These are phyloP conservation scores for Mortierella sp. DNA, from an alignment of 371 early-diverging fungal genomes.

Conservation along the genomic window DNA sequence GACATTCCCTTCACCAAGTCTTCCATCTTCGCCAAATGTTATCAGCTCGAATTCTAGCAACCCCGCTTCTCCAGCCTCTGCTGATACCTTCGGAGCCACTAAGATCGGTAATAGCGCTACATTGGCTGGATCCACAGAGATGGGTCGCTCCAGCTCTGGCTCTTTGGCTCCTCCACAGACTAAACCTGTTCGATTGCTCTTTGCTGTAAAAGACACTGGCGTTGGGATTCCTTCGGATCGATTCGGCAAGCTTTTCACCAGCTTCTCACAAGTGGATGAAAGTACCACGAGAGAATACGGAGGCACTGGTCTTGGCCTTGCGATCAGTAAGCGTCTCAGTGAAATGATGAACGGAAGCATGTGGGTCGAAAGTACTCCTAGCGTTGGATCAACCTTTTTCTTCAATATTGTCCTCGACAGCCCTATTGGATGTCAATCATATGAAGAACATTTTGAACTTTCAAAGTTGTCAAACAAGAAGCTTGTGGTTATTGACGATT, in stretches of 20 bases:
- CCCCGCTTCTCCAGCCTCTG: conserved; percentile 3
- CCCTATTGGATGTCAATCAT: conserved; percentile 36
- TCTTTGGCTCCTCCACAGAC: conserved; percentile 16
- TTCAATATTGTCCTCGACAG: conserved; percentile 51
- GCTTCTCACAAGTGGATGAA: conserved; percentile 71
- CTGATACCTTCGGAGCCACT: background rate
- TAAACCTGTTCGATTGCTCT: conserved; percentile 43
- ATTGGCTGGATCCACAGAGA: background rate
- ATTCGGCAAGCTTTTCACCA: conserved; percentile 64
- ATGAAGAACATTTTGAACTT: conserved; percentile 40
- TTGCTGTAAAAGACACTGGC: conserved; percentile 72
- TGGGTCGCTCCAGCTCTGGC: conserved; percentile 26
- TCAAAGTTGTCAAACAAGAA: conserved; percentile 31
- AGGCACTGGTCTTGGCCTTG: conserved; percentile 64
- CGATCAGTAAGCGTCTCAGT: conserved; percentile 55
- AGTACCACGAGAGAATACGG: conserved; percentile 67
- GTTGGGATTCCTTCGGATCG: conserved; percentile 71
- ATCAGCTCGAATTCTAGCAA: background rate
- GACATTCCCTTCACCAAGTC: background rate
- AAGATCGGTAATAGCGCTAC: background rate
- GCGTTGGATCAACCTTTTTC: conserved; percentile 54
- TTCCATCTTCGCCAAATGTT: background rate
- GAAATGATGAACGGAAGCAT: conserved; percentile 58
- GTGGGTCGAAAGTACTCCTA: conserved; percentile 42
- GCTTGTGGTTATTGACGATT: conserved; percentile 37